phyloP scores from a whole-genome alignment of 176 grass and related monocot species.

The Echinochloa phyllopogon region DNA sequence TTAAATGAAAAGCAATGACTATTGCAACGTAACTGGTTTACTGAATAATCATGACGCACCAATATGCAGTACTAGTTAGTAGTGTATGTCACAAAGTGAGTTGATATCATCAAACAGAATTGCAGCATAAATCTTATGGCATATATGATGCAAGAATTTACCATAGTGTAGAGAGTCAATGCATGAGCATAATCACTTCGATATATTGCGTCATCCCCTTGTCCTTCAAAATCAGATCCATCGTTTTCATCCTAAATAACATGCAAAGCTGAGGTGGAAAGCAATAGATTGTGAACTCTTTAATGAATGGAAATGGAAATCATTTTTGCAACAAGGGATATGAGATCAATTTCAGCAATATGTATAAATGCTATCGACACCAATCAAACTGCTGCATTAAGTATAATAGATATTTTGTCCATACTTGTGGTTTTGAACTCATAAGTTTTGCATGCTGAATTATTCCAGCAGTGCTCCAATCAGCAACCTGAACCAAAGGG shows the following conservation, averaged over 20 bases:
- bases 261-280: no score
- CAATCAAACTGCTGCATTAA: neutral
- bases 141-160: constrained; percentile 20
- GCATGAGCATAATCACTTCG: constrained; percentile 32
- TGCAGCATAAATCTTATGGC: neutral
- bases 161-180: constrained; percentile 6
- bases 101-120: neutral
- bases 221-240: neutral
- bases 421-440: neutral
- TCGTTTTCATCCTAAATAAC: no score
- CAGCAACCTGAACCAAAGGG: neutral
- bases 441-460: neutral
- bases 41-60: neutral
- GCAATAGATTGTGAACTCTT: no score
- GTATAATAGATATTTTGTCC: neutral
- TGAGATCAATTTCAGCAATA: neutral
- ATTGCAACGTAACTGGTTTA: neutral
- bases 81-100: neutral
- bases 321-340: neutral
- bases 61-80: neutral
- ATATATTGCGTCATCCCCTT: constrained; percentile 5
- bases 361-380: neutral
- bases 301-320: no score
- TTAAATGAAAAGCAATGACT: neutral
- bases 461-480: constrained; percentile 29